Evolutionary conservation across 179 eudicot genomes (phyloP).

Genomic region (Gypsophila paniculata): DNA sequence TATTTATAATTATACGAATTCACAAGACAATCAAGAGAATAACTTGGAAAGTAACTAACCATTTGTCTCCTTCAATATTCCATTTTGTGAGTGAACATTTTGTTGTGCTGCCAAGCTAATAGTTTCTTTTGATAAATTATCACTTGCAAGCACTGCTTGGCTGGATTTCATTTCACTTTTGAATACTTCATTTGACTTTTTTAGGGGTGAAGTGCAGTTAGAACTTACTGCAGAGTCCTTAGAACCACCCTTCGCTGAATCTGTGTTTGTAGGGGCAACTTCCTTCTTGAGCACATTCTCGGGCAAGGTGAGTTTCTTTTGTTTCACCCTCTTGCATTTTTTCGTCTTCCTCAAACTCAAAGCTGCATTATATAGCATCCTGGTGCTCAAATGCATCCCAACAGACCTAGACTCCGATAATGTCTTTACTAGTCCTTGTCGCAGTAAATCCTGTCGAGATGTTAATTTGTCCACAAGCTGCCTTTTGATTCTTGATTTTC

Average conservation of each 20-base stretch:
- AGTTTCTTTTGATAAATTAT: constrained; percentile 22
- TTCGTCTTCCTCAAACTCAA: constrained; percentile 43
- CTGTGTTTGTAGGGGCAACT: constrained; percentile 25
- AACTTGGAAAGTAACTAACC: constrained; percentile 37
- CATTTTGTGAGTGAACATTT: constrained; percentile 29
- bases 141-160: constrained; percentile 32
- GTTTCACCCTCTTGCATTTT: constrained; percentile 47
- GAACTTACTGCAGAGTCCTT: constrained; percentile 8
- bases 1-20: background rate
- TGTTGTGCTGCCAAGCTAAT: constrained; percentile 15
- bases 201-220: background rate
- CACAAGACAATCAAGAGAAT: background rate
- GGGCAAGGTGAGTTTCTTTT: constrained; percentile 21
- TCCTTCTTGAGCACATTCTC: constrained; percentile 24
- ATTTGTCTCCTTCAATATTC: constrained; percentile 42
- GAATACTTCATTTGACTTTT: constrained; percentile 22
- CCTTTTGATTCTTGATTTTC: constrained; percentile 20
- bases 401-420: constrained; percentile 29
- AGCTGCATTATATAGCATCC: constrained; percentile 45
- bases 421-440: constrained; percentile 29
- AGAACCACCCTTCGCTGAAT: constrained; percentile 28
- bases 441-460: constrained; percentile 3
- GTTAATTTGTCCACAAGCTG: constrained; percentile 9
- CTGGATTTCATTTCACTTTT: constrained; percentile 26
- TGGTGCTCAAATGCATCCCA: constrained; percentile 52